Base-by-base conservation (phyloP, 768 basidiomycete genomes). In the Macrocybe gigantea region DNA sequence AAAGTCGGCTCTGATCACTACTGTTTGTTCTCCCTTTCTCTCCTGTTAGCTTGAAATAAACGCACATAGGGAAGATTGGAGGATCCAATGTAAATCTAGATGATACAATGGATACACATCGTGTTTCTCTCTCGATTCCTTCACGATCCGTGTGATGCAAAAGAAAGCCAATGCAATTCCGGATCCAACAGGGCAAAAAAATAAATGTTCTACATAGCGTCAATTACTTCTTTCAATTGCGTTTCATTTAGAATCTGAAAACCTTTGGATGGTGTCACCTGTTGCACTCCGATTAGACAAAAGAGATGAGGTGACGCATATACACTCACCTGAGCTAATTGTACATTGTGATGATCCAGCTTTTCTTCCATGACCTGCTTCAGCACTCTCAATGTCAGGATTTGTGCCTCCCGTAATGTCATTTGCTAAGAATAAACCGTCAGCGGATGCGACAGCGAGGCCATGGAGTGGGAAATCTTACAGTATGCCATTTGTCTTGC, bases 351-450 rank as follows among this genome's bases (percentile, higher is more conserved):
- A 57, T 96, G 91, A 68, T 98, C 95, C 38, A 99, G 79, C 65
- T 96, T 97, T 72, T 98, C 96, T 66, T 98, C 96, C 96, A 98
- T 99, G 38, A 98, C 96, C 71, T 98, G 93, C 71, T 99, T 98
- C 53, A 98, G 72, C 40, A 98, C 91, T 53, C 82, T 84, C 45
- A 98, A 71, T 3, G 90, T 86, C 53, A 98, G 70, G 35, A 79
- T 72, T 56, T 97, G 91, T 0, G 93, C 96, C 66, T 96, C 93
- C 54, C 75, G 67, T 15, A 98, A 72, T 6, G 87, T 84, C 83
- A 98, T 95, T 80, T 84, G 83, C 95, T 98, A 58, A 41, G 10
- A 41, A 10, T 13, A 1, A 7, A 8, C 36, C 36, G 31, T 31
- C 36, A 33, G 13, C 5, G 32, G 37, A 36, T 22, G 29, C 30